Conservation (phyloP, 208 protist genomes). For the Leishmania lainsoni region DNA sequence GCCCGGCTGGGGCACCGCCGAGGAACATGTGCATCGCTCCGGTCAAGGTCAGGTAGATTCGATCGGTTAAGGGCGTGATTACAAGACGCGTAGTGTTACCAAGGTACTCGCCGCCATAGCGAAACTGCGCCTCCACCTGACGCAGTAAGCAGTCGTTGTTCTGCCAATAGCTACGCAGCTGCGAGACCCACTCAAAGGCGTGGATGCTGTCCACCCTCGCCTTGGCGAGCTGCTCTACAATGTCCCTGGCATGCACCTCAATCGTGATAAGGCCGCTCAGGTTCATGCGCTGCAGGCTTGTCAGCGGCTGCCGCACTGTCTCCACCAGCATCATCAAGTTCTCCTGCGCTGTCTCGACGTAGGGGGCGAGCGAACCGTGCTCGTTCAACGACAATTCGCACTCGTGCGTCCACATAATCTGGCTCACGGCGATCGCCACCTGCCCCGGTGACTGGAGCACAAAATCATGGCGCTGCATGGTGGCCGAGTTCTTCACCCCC, state of each 20-base stretch:
- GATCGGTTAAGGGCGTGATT: slow-evolving; percentile 96
- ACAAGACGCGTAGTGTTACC: slow-evolving; percentile 97
- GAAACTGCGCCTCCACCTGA: slow-evolving; percentile 93
- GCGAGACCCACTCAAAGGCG: slow-evolving; percentile 97
- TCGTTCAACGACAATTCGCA: slow-evolving; percentile 82
- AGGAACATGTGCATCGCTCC: slow-evolving; percentile 96
- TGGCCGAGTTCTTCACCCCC: slow-evolving; percentile 75
- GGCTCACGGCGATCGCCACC: slow-evolving; percentile 91
- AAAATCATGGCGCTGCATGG: slow-evolving; percentile 77
- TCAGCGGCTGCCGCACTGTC: slow-evolving; percentile 84
- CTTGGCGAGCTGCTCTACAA: slow-evolving; percentile 90
- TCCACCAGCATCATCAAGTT: slow-evolving; percentile 92
- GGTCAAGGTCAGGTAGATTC: slow-evolving; percentile 97
- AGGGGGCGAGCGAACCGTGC: slow-evolving; percentile 81
- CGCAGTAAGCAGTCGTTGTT: slow-evolving; percentile 90
- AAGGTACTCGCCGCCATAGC: slow-evolving; percentile 96
- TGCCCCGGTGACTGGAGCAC: slow-evolving; percentile 87
- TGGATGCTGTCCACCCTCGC: slow-evolving; percentile 81
- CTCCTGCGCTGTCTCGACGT: slow-evolving; percentile 83
- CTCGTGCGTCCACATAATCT: slow-evolving; percentile 96
- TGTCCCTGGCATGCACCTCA: slow-evolving; percentile 96
- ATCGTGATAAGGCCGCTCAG: slow-evolving; percentile 96
- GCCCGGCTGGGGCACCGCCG: slow-evolving; percentile 93
- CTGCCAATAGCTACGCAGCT: slow-evolving; percentile 97
- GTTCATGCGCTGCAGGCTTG: slow-evolving; percentile 92